Base-by-base conservation (phyloP, 2,329 filamentous ascomycete species). In the Ustulina deusta region DNA sequence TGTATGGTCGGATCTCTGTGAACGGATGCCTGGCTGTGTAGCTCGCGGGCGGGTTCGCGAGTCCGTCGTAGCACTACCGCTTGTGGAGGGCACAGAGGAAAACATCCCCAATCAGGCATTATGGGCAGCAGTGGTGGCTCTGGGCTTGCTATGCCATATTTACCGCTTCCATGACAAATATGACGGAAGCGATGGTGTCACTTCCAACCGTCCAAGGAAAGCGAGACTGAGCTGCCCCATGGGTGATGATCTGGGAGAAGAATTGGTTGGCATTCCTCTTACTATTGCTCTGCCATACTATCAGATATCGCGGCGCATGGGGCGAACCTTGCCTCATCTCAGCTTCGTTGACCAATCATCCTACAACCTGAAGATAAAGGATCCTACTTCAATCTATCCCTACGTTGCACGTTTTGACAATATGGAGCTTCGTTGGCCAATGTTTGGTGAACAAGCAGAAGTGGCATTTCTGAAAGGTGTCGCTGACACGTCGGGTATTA, bases 321-420 rank as follows among this genome's bases (percentile, higher is more conserved):
- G 85, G 20, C 76, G 84, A n/a, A 79, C 83, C 1, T 77, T 87
- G 1, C 85, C 85, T 0, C 84, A 86, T 70, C 79, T 86, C 15
- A 83, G 83, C 0, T 86, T 87, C 69, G 83, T 82, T 6, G 85
- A 86, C 69, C 84, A 87, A 72, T 82, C 84, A 1, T 86, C 83
- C 0, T 86, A 85, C 73, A 87, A 87, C 65, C 78, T 86, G 65
- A 83, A 82, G 72, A 79, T 86, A 62, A 79, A 80, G 25, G 84
- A 87, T 62, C 79, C 81, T 0, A 84, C 80, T 1, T 85, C 84
- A 0, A 82, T 73, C 0, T 80, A 82, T 48, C 85, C 85, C 2
- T 87, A 87, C 61, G 77, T 86, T 0, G 84, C 81, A 0, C 78
- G 84, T 0, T 85, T 85, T 57, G 84, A 86, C 56, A 87, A 87